Percentiles rank a stretch among this genome's conserved stretches.
Evolutionary conservation across 2,329 filamentous ascomycete genomes (phyloP).

Genomic region (Septoria linicola): DNA sequence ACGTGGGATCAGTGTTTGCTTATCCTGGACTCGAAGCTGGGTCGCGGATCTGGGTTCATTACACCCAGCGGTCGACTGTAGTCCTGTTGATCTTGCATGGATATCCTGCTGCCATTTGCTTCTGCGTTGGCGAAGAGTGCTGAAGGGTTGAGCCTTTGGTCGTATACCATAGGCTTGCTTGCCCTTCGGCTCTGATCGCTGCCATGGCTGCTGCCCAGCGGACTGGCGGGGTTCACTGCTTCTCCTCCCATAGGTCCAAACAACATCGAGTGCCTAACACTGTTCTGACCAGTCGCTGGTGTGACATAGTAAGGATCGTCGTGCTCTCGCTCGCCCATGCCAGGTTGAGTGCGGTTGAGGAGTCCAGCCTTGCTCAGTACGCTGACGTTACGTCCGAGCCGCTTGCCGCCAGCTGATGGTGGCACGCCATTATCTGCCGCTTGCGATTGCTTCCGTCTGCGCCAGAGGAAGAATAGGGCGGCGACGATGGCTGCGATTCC

Average conservation of each 20-base stretch:
- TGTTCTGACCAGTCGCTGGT: constrained; percentile 29
- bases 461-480: constrained; percentile 42
- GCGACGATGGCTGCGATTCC: constrained; percentile 41
- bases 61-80: constrained; percentile 49
- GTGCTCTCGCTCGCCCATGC: constrained; percentile 32
- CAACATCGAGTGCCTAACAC: constrained; percentile 37
- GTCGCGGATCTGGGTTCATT: constrained; percentile 37
- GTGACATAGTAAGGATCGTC: constrained; percentile 26
- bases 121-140: constrained; percentile 46
- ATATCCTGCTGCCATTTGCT: constrained; percentile 48
- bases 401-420: constrained; percentile 16
- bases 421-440: constrained; percentile 17
- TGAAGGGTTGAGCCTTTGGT: constrained; percentile 51
- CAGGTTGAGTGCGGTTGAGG: constrained; percentile 34
- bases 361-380: constrained; percentile 51
- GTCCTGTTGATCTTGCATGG: constrained; percentile 50
- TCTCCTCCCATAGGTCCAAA: constrained; percentile 30
- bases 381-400: constrained; percentile 44
- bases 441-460: constrained; percentile 34
- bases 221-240: constrained; percentile 34
- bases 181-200: constrained; percentile 35
- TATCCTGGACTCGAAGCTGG: constrained; percentile 34
- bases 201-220: constrained; percentile 32
- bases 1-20: constrained; percentile 5
- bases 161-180: constrained; percentile 48